phyloP scores from a whole-genome alignment of 192 early-diverging fungal genomes.

The Backusella australiensis region DNA sequence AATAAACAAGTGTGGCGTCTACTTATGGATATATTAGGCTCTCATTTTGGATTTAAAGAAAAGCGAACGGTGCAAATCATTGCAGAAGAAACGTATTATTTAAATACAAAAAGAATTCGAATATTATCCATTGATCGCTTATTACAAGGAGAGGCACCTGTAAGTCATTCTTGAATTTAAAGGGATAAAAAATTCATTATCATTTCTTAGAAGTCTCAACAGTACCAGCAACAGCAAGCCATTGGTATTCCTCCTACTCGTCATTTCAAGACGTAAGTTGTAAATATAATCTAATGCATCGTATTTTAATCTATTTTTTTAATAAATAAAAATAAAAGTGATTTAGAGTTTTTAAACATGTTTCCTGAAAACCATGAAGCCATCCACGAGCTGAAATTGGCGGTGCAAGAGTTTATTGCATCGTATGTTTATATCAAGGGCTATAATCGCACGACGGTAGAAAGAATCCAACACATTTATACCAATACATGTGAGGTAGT shows the following conservation, averaged over 20 bases:
- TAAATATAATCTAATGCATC: neutral
- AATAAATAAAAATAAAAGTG: conserved; percentile 35
- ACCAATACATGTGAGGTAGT: conserved; percentile 40
- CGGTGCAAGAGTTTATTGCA: conserved; percentile 47
- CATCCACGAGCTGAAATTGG: conserved; percentile 34
- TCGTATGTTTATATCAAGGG: conserved; percentile 57
- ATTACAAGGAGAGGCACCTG: conserved; percentile 46
- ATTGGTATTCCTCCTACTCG: conserved; percentile 21
- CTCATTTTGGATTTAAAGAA: conserved; percentile 37
- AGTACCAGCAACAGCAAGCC: neutral
- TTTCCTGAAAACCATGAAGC: conserved; percentile 41
- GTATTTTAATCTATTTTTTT: neutral
- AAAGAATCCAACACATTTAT: conserved; percentile 50
- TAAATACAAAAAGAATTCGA: conserved; percentile 40
- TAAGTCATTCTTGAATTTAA: neutral
- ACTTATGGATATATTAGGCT: neutral
- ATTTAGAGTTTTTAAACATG: conserved; percentile 43
- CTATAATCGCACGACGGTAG: conserved; percentile 43
- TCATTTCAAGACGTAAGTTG: conserved; percentile 25
- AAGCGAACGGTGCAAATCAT: conserved; percentile 42
- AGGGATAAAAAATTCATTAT: neutral
- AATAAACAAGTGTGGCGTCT: neutral
- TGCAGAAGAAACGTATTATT: conserved; percentile 50
- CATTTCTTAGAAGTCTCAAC: conserved; percentile 9
- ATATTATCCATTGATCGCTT: conserved; percentile 46